Percentiles rank a stretch among this genome's conserved stretches.
Conservation (phyloP, 305 asterid species). For the Striga hermonthica region DNA sequence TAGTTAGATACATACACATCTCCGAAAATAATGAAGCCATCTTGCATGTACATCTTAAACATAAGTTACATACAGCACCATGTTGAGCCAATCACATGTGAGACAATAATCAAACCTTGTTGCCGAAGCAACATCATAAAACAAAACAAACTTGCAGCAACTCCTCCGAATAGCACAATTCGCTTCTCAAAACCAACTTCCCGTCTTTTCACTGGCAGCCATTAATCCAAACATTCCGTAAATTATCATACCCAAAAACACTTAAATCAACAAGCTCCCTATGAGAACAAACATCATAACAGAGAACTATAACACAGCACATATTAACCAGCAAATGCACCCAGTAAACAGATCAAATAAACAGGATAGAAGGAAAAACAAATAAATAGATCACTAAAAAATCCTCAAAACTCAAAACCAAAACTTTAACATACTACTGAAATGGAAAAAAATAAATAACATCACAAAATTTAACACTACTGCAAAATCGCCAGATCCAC, state of each 20-base stretch:
- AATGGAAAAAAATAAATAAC: not conserved
- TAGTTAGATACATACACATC: constrained; percentile 4
- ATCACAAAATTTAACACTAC: constrained; percentile 17
- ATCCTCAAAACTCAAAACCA: no score
- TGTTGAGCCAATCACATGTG: constrained; percentile 2
- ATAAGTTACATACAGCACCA: not conserved
- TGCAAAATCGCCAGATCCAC: constrained; percentile 28
- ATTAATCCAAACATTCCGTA: not conserved
- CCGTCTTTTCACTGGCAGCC: not conserved
- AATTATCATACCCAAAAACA: constrained; percentile 9
- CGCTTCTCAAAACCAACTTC: not conserved
- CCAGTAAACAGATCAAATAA: constrained; percentile 6
- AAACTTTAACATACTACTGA: constrained; percentile 10
- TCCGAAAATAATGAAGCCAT: not conserved
- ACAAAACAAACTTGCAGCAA: not conserved
- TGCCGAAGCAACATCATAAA: not conserved
- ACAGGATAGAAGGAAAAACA: no score
- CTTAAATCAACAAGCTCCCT: constrained; percentile 3
- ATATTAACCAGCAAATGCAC: constrained; percentile 16
- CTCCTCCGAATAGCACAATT: not conserved
- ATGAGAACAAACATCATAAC: not conserved
- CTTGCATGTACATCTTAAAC: not conserved
- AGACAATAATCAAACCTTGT: not conserved
- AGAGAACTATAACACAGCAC: constrained; percentile 11
- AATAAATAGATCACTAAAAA: no score